A percentile compares a stretch with the other conserved stretches of the same genome.
Evolutionary conservation across 352 stramenopile genomes (phyloP).

Genomic region (Globisporangium barbulae): DNA sequence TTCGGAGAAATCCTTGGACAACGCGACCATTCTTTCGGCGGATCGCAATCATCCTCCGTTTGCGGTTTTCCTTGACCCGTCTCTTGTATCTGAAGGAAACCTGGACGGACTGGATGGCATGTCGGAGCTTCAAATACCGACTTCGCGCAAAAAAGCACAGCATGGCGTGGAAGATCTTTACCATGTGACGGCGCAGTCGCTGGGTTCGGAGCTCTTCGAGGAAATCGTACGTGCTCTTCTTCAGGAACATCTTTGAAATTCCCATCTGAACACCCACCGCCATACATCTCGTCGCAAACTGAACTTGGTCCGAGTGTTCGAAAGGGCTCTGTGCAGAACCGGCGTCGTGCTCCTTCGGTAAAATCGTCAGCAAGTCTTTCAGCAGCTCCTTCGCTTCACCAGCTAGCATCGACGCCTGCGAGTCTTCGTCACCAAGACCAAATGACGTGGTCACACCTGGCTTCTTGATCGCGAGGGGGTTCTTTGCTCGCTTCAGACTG

Average conservation of each 20-base stretch:
- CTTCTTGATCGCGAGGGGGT: slow-evolving; percentile 36
- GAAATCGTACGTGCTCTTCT: slow-evolving; percentile 87
- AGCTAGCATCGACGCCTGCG: slow-evolving; percentile 31
- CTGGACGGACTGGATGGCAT: slow-evolving; percentile 53
- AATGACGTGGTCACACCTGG: slow-evolving; percentile 31
- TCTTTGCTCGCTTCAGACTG: slow-evolving; percentile 52
- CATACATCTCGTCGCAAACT: slow-evolving; percentile 64
- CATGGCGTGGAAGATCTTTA: slow-evolving; percentile 70
- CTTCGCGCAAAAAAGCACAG: slow-evolving; percentile 52
- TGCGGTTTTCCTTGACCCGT: slow-evolving; percentile 22
- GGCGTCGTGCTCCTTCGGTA: slow-evolving; percentile 85
- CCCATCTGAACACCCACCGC: slow-evolving; percentile 88
- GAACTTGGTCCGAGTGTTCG: slow-evolving; percentile 62
- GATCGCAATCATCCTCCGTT: slow-evolving; percentile 33
- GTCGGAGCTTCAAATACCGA: slow-evolving; percentile 58
- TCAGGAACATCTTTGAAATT: slow-evolving; percentile 95
- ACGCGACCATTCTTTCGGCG: slow-evolving; percentile 39
- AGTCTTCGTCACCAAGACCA: slow-evolving; percentile 39
- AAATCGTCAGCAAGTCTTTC: slow-evolving; percentile 84
- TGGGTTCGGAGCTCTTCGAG: slow-evolving; percentile 87
- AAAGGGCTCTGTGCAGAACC: slow-evolving; percentile 69
- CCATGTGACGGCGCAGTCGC: slow-evolving; percentile 63
- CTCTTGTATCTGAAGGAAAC: slow-evolving; percentile 60
- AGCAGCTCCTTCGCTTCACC: slow-evolving; percentile 76
- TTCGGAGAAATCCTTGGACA: slow-evolving; percentile 59